Base-by-base conservation (phyloP, 352 stramenopile genomes). In the Phytophthora foliorum region DNA sequence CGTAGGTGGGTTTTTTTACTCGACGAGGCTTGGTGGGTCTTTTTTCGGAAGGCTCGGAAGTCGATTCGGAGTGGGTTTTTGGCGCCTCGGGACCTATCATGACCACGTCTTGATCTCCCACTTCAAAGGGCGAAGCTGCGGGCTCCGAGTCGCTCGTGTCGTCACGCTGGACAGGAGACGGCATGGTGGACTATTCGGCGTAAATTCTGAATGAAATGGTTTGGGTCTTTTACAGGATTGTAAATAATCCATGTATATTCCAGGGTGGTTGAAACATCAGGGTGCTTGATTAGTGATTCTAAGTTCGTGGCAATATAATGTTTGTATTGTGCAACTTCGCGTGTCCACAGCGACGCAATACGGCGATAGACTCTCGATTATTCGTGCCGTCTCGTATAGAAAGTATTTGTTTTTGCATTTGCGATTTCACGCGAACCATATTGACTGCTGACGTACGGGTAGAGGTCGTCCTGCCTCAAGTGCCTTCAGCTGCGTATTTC, bases 1-100 rank as follows among this genome's bases (percentile, higher is more conserved):
- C 17, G 53, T 78, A 72, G 3, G 71, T 78, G 17, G 66, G 4
- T 29, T 78, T 78, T 52, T 68, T 68, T 0, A 67, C 50, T 42
- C 50, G 21, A 4, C 57, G 41, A 24, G 64, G 19, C 32, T 44
- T 58, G 24, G 22, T 58, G 42, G 64, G 57, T 48, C n/a, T 50
- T 67, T 57, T 57, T 17, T 57, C 34, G 10, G 44, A 29, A 32
- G 21, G 4, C 8, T 14, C 9, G 10, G 17, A 32, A 50, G 17
- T 16, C 25, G 36, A 36, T 27, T 58, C 31, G 0, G 45, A 39
- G 34, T 49, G 63, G 24, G 36, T 38, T 7, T 31, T 63, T 17
- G 57, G 6, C 9, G 6, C 52, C 16, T 72, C 49, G 14, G 9
- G 34, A 22, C 38, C 51, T 4, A 10, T 21, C 57, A 68, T 59